Base-by-base conservation (phyloP, 495 filamentous ascomycete genomes). In the Penicillium daleae region DNA sequence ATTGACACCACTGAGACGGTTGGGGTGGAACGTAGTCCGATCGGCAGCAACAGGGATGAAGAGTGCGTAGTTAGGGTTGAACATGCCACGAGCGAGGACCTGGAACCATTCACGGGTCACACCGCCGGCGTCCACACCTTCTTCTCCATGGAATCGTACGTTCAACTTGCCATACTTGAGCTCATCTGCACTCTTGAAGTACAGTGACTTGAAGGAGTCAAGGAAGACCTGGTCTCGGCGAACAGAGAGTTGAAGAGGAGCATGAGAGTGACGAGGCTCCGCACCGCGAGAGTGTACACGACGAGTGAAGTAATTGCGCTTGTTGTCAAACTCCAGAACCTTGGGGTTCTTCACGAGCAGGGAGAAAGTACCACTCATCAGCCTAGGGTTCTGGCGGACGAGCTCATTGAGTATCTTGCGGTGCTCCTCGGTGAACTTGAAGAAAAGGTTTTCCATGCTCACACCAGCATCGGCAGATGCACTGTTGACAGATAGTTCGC, bases 71-170 rank as follows among this genome's bases (percentile, higher is more conserved):
- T 96, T 93, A 53, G 96, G 90, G 78, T 99, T 96, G 76, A 99
- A 99, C 96, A 99, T 99, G 71, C 97, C 96, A 56, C 93, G 83
- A 13, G 95, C 88, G 66, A 99, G 90, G 42, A 97, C 96, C 74
- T 97, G 93, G 84, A 99, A 99, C 95, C 95, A 99, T 83, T 99
- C 95, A 74, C 95, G 87, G 56, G 95, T 97, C 49, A 99, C 95
- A 78, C 95, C 95, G 61, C 95, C 95, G 33, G 95, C 95, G 79
- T 99, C 95, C 56, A 99, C 93, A 70, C 95, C 95, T 72, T 99
- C 95, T 80, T 99, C 95, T 22, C 92, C 92, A 70, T 93, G 90
- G 86, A 99, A 99, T 55, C 95, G 89, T 63, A 99, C 96, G 73
- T 92, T 98, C 53, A 99, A 83, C 76, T 98, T 99, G 56, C 95